Evolutionary conservation across 106 monocot genomes (phyloP).

Genomic region (Agapanthus africanus): DNA sequence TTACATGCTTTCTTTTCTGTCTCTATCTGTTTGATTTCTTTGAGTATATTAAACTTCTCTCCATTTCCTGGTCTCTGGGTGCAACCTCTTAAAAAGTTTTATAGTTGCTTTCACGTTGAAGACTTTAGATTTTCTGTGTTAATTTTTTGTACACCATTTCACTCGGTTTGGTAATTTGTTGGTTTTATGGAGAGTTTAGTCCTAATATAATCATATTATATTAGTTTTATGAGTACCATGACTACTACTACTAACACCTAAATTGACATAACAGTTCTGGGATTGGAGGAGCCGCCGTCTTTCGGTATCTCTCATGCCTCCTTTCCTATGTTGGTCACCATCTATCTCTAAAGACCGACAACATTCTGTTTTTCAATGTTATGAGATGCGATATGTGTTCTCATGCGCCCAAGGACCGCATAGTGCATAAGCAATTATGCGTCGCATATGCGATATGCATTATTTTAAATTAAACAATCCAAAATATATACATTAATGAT

Average conservation of each 20-base stretch:
- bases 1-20: background rate
- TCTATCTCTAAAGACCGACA: background rate
- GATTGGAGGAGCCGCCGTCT: background rate
- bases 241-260: background rate
- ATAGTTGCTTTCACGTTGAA: background rate
- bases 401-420: too few relatives aligned
- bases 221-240: background rate
- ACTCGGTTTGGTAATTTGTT: background rate
- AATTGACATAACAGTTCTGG: background rate
- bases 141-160: background rate
- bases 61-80: background rate
- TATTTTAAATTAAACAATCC: too few relatives aligned
- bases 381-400: too few relatives aligned
- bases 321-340: background rate
- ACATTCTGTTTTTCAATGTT: background rate
- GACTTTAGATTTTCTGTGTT: background rate
- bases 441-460: too few relatives aligned
- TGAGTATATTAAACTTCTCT: background rate
- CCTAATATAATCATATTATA: background rate
- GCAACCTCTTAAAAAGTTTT: background rate
- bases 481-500: too few relatives aligned
- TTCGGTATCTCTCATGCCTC: background rate
- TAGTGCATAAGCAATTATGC: too few relatives aligned
- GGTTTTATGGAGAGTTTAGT: too few relatives aligned
- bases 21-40: background rate